phyloP scores from a whole-genome alignment of 441 rosid genomes.

The Bruguiera hainesii region DNA sequence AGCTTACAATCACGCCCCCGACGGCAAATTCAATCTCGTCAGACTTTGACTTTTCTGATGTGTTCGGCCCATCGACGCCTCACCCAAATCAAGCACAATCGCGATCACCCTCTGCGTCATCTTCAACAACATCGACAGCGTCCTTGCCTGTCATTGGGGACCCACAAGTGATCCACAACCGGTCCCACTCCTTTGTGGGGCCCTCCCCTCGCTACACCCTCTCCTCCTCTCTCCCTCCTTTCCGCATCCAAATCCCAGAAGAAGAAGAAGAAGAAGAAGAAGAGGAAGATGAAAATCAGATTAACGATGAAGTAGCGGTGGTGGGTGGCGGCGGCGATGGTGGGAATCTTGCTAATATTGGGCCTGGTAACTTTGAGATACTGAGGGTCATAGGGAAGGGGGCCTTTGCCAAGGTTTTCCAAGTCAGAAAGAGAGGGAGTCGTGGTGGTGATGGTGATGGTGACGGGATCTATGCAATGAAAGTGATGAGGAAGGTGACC shows the following conservation, averaged over 20 bases:
- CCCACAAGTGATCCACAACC: conserved; percentile 53
- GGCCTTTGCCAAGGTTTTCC: conserved; percentile 73
- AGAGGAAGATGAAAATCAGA: conserved; percentile 9
- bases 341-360: conserved; percentile 24
- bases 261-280: conserved; percentile 29
- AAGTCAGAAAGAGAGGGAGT: conserved; percentile 45
- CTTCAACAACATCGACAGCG: conserved; percentile 21
- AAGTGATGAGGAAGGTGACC: conserved; percentile 67
- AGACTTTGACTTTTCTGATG: conserved; percentile 56
- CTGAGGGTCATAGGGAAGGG: conserved; percentile 71
- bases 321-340: neutral
- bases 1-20: conserved; percentile 55
- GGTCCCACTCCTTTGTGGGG: conserved; percentile 74
- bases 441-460: conserved; percentile 18
- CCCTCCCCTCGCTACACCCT: conserved; percentile 67
- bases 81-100: conserved; percentile 26
- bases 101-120: conserved; percentile 6
- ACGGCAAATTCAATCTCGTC: conserved; percentile 22
- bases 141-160: conserved; percentile 28
- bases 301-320: conserved; percentile 1
- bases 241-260: conserved; percentile 42
- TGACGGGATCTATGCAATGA: conserved; percentile 70
- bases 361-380: conserved; percentile 61
- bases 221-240: conserved; percentile 42
- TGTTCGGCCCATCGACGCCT: conserved; percentile 52